Evolutionary conservation across 768 basidiomycete genomes (phyloP).

Genomic region (Tylopilus vinaceipallidus): DNA sequence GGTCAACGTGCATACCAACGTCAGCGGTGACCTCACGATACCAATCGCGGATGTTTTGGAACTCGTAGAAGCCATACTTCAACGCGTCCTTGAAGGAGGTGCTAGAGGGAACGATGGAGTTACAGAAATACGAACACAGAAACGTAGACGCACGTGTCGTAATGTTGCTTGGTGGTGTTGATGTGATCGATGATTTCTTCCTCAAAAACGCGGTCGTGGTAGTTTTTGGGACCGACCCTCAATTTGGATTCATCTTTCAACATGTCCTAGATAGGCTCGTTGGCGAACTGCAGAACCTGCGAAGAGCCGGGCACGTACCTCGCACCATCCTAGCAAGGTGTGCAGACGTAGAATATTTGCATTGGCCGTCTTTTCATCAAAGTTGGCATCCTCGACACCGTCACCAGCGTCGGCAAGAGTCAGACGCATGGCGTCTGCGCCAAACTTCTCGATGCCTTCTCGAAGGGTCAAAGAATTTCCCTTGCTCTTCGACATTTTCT

Average conservation of each 20-base stretch:
- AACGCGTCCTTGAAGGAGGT: constrained; percentile 95
- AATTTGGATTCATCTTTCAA: constrained; percentile 66
- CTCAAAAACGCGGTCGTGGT: constrained; percentile 89
- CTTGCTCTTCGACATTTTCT: constrained; percentile 98
- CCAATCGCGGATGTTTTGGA: constrained; percentile 90
- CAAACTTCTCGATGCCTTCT: constrained; percentile 91
- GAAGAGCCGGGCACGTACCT: constrained; percentile 48
- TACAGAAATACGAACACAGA: not conserved
- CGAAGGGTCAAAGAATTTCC: constrained; percentile 92
- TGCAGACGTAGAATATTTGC: constrained; percentile 92
- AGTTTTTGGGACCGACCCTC: constrained; percentile 69
- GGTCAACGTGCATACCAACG: constrained; percentile 87
- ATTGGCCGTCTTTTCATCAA: constrained; percentile 97
- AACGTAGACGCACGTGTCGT: constrained; percentile 62
- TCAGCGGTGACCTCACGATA: constrained; percentile 91
- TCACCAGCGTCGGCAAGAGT: constrained; percentile 96
- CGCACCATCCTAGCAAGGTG: constrained; percentile 89
- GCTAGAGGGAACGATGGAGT: constrained; percentile 38
- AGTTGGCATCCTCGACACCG: constrained; percentile 97
- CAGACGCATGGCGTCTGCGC: constrained; percentile 92
- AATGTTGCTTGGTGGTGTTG: constrained; percentile 76
- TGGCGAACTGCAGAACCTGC: not conserved
- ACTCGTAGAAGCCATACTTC: constrained; percentile 94
- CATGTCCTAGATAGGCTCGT: constrained; percentile 61
- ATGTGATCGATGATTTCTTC: constrained; percentile 87